A percentile compares a stretch with the other conserved stretches of the same genome.
phyloP scores from a whole-genome alignment of 202 grass and related monocot genomes.

The Panicum virgatum region DNA sequence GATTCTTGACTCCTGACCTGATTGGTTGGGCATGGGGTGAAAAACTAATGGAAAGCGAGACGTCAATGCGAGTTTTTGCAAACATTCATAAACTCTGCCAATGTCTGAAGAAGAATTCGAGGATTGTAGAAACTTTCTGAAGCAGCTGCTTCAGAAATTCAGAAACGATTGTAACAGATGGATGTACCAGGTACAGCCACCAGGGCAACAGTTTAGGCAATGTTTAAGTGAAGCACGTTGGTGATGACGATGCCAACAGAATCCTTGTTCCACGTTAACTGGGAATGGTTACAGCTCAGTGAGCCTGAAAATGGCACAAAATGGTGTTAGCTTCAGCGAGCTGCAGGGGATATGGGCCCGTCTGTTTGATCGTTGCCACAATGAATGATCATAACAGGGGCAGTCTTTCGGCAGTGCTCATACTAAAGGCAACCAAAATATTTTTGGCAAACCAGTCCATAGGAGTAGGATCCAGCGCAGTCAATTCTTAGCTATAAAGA shows the following conservation, averaged over 20 bases:
- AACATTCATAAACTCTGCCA: not conserved
- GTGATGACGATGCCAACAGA: constrained; percentile 14
- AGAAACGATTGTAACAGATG: not conserved
- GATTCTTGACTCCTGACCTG: constrained; percentile 55
- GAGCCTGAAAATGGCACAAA: not conserved
- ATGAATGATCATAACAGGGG: too few relatives aligned
- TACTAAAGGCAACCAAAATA: too few relatives aligned
- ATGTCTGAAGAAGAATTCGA: not conserved
- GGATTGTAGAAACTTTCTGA: too few relatives aligned
- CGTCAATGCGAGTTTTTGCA: not conserved
- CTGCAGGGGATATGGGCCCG: not conserved
- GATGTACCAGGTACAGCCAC: not conserved
- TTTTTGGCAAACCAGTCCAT: too few relatives aligned
- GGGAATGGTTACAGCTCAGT: not conserved
- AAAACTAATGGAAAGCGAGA: constrained; percentile 3
- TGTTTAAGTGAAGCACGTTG: not conserved
- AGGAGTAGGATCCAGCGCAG: too few relatives aligned
- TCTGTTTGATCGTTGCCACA: too few relatives aligned
- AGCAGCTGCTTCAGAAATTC: not conserved
- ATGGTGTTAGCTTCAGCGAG: not conserved
- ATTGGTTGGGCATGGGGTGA: constrained; percentile 37
- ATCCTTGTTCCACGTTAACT: not conserved
- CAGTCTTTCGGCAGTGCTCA: too few relatives aligned
- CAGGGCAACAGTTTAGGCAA: not conserved
- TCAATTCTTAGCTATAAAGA: too few relatives aligned